Conservation (phyloP, 306 rosid genomes). For the Morella rubra region DNA sequence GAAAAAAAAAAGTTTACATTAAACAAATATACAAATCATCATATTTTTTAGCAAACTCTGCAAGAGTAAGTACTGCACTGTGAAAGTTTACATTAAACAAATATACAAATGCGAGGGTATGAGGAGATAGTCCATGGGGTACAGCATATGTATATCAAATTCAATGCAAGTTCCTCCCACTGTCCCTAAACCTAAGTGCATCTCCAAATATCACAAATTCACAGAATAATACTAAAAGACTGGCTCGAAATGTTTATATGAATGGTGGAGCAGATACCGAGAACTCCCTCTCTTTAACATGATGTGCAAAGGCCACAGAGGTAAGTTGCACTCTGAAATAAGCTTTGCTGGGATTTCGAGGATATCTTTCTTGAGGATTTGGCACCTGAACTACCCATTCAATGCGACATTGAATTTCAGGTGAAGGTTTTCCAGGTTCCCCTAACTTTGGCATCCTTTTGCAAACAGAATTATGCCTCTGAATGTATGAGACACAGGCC, state of each 20-base stretch:
- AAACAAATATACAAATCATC: no score
- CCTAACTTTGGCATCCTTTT: slow-evolving; percentile 25
- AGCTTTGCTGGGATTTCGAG: slow-evolving; percentile 24
- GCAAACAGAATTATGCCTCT: slow-evolving; percentile 12
- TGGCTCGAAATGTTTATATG: slow-evolving; percentile 18
- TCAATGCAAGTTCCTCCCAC: slow-evolving; percentile 29
- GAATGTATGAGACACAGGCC: slow-evolving; percentile 17
- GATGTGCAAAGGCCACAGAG: slow-evolving; percentile 25
- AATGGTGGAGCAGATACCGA: slow-evolving; percentile 23
- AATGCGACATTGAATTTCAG: slow-evolving; percentile 8
- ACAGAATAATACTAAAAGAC: slow-evolving; percentile 35
- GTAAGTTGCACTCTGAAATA: background rate
- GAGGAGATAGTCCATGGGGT: slow-evolving; percentile 29
- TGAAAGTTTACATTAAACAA: slow-evolving; percentile 26
- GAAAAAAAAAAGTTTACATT: no score
- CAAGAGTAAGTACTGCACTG: slow-evolving; percentile 9
- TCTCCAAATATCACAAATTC: slow-evolving; percentile 37
- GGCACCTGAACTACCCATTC: slow-evolving; percentile 10
- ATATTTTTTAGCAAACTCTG: slow-evolving; percentile 28
- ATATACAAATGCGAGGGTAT: slow-evolving; percentile 41
- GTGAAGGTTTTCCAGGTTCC: slow-evolving; percentile 26
- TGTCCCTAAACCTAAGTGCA: slow-evolving; percentile 35
- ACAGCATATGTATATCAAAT: slow-evolving; percentile 34
- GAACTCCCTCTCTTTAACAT: slow-evolving; percentile 40
- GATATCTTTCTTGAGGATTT: slow-evolving; percentile 17